Conservation (phyloP, 2,329 filamentous ascomycete species). For the Scytalidium sp. region DNA sequence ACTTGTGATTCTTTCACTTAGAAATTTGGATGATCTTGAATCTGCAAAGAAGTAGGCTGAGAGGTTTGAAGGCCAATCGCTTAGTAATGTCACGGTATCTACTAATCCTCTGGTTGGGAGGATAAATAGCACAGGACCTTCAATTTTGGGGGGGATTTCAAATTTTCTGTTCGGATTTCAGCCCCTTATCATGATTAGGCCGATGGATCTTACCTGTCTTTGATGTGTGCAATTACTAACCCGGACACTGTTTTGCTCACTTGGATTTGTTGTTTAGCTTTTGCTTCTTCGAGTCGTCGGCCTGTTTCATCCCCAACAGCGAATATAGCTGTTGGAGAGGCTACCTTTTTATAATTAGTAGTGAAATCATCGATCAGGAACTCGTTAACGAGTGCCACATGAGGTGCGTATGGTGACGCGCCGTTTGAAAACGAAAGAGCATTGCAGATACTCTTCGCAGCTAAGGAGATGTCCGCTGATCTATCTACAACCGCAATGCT, state of each 20-base stretch:
- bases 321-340: conserved; percentile 8
- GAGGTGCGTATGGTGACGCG: conserved; percentile 57
- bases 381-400: conserved; percentile 63
- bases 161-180: conserved; percentile 16
- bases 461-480: conserved; percentile 49
- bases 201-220: conserved; percentile 8
- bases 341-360: too few species aligned
- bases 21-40: conserved; percentile 51
- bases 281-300: neutral
- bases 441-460: conserved; percentile 49
- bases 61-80: conserved; percentile 29
- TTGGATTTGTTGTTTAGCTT: conserved; percentile 3
- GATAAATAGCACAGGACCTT: conserved; percentile 41
- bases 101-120: conserved; percentile 47
- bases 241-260: neutral
- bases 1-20: conserved; percentile 52
- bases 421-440: conserved; percentile 56
- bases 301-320: conserved; percentile 6
- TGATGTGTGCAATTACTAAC: conserved; percentile 5
- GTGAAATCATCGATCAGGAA: conserved; percentile 52
- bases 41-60: conserved; percentile 52
- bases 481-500: conserved; percentile 59
- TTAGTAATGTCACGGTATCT: conserved; percentile 43
- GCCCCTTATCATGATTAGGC: conserved; percentile 2
- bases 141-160: conserved; percentile 35